Conservation (phyloP, 139 green algal species). For the Tetraselmis chui region DNA sequence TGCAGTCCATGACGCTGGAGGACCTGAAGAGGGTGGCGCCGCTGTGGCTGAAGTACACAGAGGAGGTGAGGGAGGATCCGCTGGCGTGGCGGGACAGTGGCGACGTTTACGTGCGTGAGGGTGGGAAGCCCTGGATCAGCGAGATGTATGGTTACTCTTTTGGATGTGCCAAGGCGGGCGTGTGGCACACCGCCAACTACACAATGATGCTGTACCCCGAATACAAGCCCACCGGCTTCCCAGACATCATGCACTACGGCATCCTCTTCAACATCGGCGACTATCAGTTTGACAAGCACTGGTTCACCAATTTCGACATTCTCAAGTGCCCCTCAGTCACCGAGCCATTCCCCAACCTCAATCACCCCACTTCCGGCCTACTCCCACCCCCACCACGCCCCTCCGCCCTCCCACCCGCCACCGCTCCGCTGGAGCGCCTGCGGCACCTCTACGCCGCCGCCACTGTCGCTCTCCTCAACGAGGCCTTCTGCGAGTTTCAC, state of each 20-base stretch:
- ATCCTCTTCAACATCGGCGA: slow-evolving; percentile 46
- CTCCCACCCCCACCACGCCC: not conserved
- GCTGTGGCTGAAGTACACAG: slow-evolving; percentile 69
- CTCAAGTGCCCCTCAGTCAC: slow-evolving; percentile 44
- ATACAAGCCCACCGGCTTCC: slow-evolving; percentile 44
- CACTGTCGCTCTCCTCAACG: not conserved
- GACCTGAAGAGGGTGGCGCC: slow-evolving; percentile 67
- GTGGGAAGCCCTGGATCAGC: slow-evolving; percentile 73
- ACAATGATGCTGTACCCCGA: slow-evolving; percentile 75
- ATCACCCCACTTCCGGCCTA: not conserved
- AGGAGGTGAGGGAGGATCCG: slow-evolving; percentile 56
- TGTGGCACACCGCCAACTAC: slow-evolving; percentile 72
- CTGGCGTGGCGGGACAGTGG: slow-evolving; percentile 25
- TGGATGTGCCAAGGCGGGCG: slow-evolving; percentile 50
- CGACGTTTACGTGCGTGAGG: slow-evolving; percentile 52
- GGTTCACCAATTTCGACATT: slow-evolving; percentile 59
- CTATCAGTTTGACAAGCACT: slow-evolving; percentile 78
- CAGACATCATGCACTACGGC: slow-evolving; percentile 84
- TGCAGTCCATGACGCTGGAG: slow-evolving; percentile 72
- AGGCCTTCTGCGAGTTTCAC: not conserved
- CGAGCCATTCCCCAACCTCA: not conserved
- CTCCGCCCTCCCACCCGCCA: not conserved
- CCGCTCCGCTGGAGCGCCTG: not conserved
- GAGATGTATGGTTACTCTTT: slow-evolving; percentile 89
- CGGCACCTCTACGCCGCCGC: not conserved